Base-by-base conservation (phyloP, 2,329 filamentous ascomycete genomes). In the Fusarium globosum region DNA sequence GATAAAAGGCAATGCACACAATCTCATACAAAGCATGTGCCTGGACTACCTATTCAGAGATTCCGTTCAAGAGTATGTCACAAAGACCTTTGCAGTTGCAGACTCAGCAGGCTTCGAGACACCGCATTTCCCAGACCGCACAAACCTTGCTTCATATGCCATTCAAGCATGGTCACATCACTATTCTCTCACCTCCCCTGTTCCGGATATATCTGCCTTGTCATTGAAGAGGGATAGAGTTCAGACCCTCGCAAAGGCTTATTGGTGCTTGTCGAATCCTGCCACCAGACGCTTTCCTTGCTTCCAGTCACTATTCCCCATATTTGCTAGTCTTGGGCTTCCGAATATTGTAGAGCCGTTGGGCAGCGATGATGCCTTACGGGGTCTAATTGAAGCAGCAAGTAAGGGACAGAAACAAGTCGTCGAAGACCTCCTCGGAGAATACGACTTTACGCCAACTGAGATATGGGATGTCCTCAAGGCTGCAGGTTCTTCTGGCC, bases 111-210 rank as follows among this genome's bases (percentile, higher is more conserved):
- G 35, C 7, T 68, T 60, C 12, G 46, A 68, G 39, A 55, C 53
- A 7, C 53, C 53, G 0, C 51, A 48, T 4, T 65, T 63, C 12
- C 23, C 51, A 18, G 57, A 62, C 23, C 63, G 67, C 21, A 42
- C 43, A 0, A 69, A 63, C 6, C 39, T 69, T 14, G n/a, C 23
- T 0, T 68, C 67, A 4, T 68, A 63, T n/a, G 45, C 57, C 23
- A 39, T 69, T 4, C 64, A 58, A 9, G 64, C 67, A 7, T 69
- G 57, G 64, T 8, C 57, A 16, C 52, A 69, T 26, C 67, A 68
- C 18, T 69, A 41, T 18, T 38, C 35, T 30, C 35, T 63, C 9
- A 23, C 41, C 18, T 58, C 36, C 0, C 20, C 43, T 7, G 26
- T 45, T 13, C 64, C 52, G 2, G 42, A 68, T 1, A 21, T 69